Conservation (phyloP, 305 asterid genomes). For the Solanum hybrid region DNA sequence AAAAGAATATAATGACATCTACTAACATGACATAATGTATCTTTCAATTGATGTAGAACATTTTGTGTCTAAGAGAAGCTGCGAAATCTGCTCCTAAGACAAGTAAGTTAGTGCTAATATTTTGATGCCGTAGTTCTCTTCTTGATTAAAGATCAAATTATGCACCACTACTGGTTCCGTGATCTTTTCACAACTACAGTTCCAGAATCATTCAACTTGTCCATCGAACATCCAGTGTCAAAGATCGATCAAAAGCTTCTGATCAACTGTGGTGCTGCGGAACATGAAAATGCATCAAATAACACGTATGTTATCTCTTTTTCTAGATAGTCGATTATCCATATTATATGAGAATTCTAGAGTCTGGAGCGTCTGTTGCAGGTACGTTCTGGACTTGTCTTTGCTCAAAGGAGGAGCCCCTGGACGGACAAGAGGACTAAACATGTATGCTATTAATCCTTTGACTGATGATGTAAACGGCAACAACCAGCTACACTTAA, state of each 20-base stretch:
- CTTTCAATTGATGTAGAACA: constrained; percentile 33
- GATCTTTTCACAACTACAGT: constrained; percentile 20
- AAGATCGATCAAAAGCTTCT: constrained; percentile 45
- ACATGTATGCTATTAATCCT: constrained; percentile 16
- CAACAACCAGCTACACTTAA: constrained; percentile 18
- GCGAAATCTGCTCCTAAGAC: constrained; percentile 20
- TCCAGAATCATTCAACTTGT: constrained; percentile 31
- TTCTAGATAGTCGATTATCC: not conserved
- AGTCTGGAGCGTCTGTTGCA: constrained; percentile 15
- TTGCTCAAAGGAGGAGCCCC: constrained; percentile 75
- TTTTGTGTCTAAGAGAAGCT: constrained; percentile 39
- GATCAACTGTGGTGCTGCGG: constrained; percentile 21
- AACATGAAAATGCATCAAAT: constrained; percentile 16
- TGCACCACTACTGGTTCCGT: not conserved
- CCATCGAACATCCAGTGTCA: constrained; percentile 34
- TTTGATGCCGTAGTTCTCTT: not conserved
- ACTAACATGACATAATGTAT: not conserved
- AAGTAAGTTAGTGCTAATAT: constrained; percentile 31
- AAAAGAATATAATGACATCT: not conserved
- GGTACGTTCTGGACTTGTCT: constrained; percentile 49
- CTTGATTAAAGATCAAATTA: not conserved
- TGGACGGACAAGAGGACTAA: constrained; percentile 73
- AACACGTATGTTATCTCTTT: constrained; percentile 28
- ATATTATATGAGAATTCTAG: not conserved
- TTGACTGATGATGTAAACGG: constrained; percentile 12